Conservation (phyloP, 2,329 filamentous ascomycete species). For the Cordyceps cicadae region DNA sequence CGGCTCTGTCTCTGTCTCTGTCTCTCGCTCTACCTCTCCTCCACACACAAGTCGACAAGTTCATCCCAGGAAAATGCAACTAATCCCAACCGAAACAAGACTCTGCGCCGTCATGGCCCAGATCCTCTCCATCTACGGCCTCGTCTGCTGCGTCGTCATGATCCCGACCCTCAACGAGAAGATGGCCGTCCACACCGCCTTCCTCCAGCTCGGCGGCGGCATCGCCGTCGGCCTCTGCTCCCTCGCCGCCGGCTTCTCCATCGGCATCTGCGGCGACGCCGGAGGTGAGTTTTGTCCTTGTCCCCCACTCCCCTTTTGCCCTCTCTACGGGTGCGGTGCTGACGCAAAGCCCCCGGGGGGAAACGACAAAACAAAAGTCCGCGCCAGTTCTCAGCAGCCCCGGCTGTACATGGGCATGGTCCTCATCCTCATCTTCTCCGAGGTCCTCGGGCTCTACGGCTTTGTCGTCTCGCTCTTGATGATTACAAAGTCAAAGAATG, state of each 20-base stretch:
- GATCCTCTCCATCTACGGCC: constrained; percentile 40
- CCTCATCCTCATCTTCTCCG: constrained; percentile 39
- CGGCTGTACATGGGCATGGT: constrained; percentile 39
- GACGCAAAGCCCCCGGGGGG: too few relatives aligned
- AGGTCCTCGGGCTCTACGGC: constrained; percentile 37
- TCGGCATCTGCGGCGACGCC: constrained; percentile 38
- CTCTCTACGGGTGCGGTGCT: neutral
- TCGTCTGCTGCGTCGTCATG: constrained; percentile 38
- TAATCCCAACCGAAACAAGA: constrained; percentile 10
- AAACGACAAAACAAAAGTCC: constrained; percentile 26
- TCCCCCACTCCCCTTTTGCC: too few relatives aligned
- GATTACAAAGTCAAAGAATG: constrained; percentile 33
- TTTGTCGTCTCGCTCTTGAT: constrained; percentile 41
- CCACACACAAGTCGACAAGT: neutral
- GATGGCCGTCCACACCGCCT: constrained; percentile 34
- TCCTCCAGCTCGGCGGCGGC: constrained; percentile 36
- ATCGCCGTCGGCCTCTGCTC: constrained; percentile 36
- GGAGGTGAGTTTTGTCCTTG: constrained; percentile 26
- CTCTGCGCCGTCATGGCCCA: constrained; percentile 40
- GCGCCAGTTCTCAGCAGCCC: constrained; percentile 39
- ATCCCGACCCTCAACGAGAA: constrained; percentile 31
- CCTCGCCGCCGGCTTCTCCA: constrained; percentile 37
- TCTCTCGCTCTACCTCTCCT: too few relatives aligned
- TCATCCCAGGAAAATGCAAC: too few relatives aligned
- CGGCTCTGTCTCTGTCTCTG: neutral